Conservation (phyloP, 345 rosid species). For the Cochlearia excelsa region DNA sequence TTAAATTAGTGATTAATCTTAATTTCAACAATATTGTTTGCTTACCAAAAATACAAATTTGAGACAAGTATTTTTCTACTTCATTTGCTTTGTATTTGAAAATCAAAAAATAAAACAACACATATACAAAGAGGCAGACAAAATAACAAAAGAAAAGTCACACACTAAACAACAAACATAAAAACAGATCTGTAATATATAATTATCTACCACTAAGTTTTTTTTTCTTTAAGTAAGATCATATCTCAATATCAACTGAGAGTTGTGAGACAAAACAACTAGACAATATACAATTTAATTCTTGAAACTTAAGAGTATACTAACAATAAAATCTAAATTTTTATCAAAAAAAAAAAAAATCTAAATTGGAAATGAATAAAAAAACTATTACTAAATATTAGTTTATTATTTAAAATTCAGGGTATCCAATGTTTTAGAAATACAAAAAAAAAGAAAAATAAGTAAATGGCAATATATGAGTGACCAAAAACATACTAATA, state of each 20-base stretch:
- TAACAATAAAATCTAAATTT: neutral
- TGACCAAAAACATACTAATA: neutral
- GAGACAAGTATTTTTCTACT: conserved; percentile 2
- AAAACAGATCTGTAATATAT: conserved; percentile 14
- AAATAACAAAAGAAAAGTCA: neutral
- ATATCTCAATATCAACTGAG: neutral
- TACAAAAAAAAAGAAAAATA: conserved; percentile 1
- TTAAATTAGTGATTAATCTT: neutral
- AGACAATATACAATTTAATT: neutral
- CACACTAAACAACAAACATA: neutral
- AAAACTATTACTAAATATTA: neutral
- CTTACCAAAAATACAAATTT: neutral
- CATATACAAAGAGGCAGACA: neutral
- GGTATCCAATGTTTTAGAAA: conserved; percentile 29
- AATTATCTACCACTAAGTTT: neutral
- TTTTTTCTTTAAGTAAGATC: neutral
- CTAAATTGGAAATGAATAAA: neutral
- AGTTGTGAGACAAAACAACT: neutral
- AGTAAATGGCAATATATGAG: neutral
- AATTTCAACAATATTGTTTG: no score
- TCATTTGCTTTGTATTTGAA: conserved; percentile 1
- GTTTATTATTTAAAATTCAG: neutral
- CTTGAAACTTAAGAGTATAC: neutral
- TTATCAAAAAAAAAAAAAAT: neutral
- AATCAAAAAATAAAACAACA: neutral